These are phyloP conservation scores for Leccinellum rugosiceps DNA, from an alignment of 768 basidiomycete species.

Conservation along the genomic window DNA sequence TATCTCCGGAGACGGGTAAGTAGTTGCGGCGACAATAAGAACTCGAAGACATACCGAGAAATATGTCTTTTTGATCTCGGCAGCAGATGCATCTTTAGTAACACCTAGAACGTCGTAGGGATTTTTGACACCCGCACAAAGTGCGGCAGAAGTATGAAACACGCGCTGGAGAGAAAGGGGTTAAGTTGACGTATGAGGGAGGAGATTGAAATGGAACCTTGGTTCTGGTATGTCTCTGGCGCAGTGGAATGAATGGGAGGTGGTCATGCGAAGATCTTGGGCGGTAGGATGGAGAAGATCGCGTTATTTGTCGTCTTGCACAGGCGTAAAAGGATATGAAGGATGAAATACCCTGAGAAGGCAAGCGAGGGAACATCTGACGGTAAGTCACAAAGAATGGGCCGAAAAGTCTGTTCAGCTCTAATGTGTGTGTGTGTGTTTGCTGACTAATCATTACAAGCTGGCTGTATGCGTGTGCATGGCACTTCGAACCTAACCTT, in stretches of 20 bases:
- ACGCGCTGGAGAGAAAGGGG: slow-evolving; percentile 48
- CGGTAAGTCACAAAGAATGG: background rate
- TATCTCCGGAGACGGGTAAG: slow-evolving; percentile 33
- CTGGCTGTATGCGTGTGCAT: background rate
- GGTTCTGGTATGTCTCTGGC: slow-evolving; percentile 27
- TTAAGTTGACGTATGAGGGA: slow-evolving; percentile 16
- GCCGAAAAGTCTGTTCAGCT: background rate
- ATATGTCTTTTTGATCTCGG: slow-evolving; percentile 97
- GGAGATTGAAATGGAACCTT: slow-evolving; percentile 37
- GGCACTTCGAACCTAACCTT: background rate
- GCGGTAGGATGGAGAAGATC: slow-evolving; percentile 38
- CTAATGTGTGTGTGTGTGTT: slow-evolving; percentile 16
- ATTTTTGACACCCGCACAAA: slow-evolving; percentile 59
- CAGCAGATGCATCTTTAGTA: slow-evolving; percentile 70
- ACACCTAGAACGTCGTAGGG: slow-evolving; percentile 94
- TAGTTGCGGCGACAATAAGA: slow-evolving; percentile 11
- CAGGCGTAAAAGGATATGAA: slow-evolving; percentile 61
- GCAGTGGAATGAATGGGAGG: slow-evolving; percentile 12
- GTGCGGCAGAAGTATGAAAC: slow-evolving; percentile 66
- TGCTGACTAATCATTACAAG: slow-evolving; percentile 19
- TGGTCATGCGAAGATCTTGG: slow-evolving; percentile 35
- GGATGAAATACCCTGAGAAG: slow-evolving; percentile 45
- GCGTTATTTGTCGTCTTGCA: slow-evolving; percentile 35
- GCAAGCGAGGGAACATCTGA: slow-evolving; percentile 51
- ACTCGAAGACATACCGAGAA: slow-evolving; percentile 66